Base-by-base conservation (phyloP, 768 basidiomycete genomes). In the Multifurca ochricompacta region DNA sequence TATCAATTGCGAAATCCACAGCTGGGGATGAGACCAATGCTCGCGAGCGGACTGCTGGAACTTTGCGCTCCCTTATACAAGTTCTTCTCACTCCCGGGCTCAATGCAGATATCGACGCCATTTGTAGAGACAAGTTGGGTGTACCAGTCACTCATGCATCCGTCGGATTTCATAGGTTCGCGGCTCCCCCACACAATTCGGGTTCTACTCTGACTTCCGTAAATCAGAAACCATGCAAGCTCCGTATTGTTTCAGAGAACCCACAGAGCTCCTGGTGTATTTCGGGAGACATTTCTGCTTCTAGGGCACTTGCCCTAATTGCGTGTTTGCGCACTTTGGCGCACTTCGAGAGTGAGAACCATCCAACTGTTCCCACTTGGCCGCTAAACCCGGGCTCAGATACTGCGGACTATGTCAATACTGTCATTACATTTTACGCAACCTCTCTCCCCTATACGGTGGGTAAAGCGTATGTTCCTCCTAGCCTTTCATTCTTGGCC, bases 351-450 rank as follows among this genome's bases (percentile, higher is more conserved):
- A 82, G 91, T 80, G 50, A 35, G 68, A 23, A 34, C 28, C 28
- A 43, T 18, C 6, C 6, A 47, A 25, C 36, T 41, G 8, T 25
- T 21, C 6, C 35, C 13, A 27, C 16, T 27, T 21, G 21, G 8
- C 34, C 42, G 32, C 60, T 57, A 41, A 35, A 37, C 8, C 13
- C 9, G 8, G 48, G 27, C 35, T 54, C 23, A 91, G 91, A 88
- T 35, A 72, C 82, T 4, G 77, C 83, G 48, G 81, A 84, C 48
- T 75, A 74, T 27, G 84, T 85, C 14, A 84, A 79, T 57, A 82
- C 85, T 1, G 80, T 90, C 19, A 83, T 87, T 56, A 77, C 85
- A 0, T 95, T 89, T 66, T 96, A 92, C 67, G 77, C 85, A 0
- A 78, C 84, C 0, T 83, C 87, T 2, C 71, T 97, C 27, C 74